Conservation (phyloP, 2,329 filamentous ascomycete species). For the Pseudocercospora eumusae region DNA sequence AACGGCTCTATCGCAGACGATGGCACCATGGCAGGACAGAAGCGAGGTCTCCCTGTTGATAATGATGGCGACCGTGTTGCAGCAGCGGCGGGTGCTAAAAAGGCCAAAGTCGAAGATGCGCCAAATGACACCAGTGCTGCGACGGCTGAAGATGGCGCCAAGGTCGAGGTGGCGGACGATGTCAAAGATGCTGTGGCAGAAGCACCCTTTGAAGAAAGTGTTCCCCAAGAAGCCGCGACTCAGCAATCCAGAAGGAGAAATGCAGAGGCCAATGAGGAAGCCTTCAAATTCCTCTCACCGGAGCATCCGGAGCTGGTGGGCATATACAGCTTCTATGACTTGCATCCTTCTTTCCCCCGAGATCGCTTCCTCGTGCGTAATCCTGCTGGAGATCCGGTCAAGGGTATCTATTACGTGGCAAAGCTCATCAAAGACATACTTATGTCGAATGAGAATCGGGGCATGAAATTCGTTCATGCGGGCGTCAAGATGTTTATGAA, state of each 20-base stretch:
- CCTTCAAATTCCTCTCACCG: constrained; percentile 83
- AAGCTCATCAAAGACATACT: constrained; percentile 82
- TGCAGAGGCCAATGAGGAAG: constrained; percentile 70
- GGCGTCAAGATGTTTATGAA: constrained; percentile 99
- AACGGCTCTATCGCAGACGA: constrained; percentile 11
- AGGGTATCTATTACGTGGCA: constrained; percentile 96
- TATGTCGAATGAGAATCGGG: constrained; percentile 80
- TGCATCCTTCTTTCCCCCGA: constrained; percentile 80
- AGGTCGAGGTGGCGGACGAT: constrained; percentile 25
- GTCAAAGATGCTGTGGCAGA: constrained; percentile 30
- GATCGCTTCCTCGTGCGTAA: constrained; percentile 97
- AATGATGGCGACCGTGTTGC: constrained; percentile 41
- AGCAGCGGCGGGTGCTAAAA: constrained; percentile 42
- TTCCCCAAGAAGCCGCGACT: constrained; percentile 18
- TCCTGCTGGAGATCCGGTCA: constrained; percentile 79
- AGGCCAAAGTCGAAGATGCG: constrained; percentile 30
- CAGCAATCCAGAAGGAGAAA: constrained; percentile 27
- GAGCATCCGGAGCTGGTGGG: constrained; percentile 73
- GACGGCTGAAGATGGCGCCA: constrained; percentile 15
- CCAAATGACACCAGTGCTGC: constrained; percentile 28
- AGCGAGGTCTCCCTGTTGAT: constrained; percentile 46
- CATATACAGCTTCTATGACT: constrained; percentile 81
- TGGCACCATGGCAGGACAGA: constrained; percentile 30
- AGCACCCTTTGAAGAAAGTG: constrained; percentile 33
- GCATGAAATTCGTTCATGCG: constrained; percentile 93